Evolutionary conservation across 2,329 filamentous ascomycete genomes (phyloP).

Genomic region (Neodidymelliopsis sp.): DNA sequence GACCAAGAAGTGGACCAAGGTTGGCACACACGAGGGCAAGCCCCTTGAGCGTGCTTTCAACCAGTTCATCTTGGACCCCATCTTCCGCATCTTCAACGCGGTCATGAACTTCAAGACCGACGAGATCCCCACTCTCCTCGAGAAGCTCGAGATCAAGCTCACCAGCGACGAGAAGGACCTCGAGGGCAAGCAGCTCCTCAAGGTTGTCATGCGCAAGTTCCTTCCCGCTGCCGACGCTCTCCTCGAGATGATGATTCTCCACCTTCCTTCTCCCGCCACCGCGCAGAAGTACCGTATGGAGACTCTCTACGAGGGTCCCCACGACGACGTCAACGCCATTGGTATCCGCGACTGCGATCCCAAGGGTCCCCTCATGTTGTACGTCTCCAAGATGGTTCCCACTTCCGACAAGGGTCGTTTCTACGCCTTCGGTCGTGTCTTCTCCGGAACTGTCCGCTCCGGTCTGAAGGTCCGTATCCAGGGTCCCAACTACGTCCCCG

Average conservation of each 20-base stretch:
- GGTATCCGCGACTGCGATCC: constrained; percentile 98
- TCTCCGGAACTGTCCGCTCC: constrained; percentile 96
- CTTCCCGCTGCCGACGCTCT: constrained; percentile 97
- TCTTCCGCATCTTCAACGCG: constrained; percentile 97
- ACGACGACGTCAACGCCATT: constrained; percentile 90
- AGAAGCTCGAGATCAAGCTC: constrained; percentile 97
- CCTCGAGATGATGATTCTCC: constrained; percentile 99
- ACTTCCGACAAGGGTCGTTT: constrained; percentile 99
- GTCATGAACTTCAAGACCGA: constrained; percentile 99
- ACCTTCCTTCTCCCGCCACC: constrained; percentile 93
- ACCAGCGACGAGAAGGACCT: constrained; percentile 83
- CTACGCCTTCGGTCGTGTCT: constrained; percentile 99
- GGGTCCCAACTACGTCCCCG: constrained; percentile 97
- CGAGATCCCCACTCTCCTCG: constrained; percentile 79
- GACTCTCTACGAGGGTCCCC: constrained; percentile 97
- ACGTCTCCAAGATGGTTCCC: constrained; percentile 99
- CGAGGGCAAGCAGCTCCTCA: constrained; percentile 97
- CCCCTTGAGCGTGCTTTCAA: constrained; percentile 97
- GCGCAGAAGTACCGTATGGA: constrained; percentile 98
- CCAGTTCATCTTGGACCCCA: constrained; percentile 99
- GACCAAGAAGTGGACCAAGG: constrained; percentile 99
- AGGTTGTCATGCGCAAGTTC: constrained; percentile 99
- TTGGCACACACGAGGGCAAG: constrained; percentile 82
- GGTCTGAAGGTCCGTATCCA: constrained; percentile 99
- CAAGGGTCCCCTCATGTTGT: constrained; percentile 98